Evolutionary conservation across 768 basidiomycete species (phyloP).

Genomic region (Xerocomus potaroensis): DNA sequence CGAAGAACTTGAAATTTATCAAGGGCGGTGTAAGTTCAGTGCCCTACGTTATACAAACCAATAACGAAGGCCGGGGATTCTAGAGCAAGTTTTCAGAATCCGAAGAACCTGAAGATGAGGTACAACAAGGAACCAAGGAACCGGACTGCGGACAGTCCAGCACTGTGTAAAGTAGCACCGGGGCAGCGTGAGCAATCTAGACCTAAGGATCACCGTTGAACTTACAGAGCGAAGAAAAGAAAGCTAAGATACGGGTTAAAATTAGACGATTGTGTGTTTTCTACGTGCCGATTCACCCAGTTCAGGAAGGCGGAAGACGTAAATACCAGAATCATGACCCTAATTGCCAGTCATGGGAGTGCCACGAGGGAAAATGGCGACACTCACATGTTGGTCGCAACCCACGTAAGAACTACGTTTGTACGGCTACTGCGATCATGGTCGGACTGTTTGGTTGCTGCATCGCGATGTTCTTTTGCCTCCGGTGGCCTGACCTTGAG

Average conservation of each 20-base stretch:
- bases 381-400: constrained; percentile 79
- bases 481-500: constrained; percentile 66
- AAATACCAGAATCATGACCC: constrained; percentile 69
- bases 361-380: neutral
- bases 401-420: constrained; percentile 80
- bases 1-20: neutral
- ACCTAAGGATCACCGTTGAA: neutral
- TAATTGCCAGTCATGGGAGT: constrained; percentile 19
- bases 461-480: constrained; percentile 77
- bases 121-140: constrained; percentile 79
- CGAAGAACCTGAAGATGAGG: constrained; percentile 70
- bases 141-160: constrained; percentile 75
- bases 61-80: neutral
- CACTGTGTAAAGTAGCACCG: constrained; percentile 37
- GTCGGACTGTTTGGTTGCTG: constrained; percentile 86
- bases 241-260: constrained; percentile 91
- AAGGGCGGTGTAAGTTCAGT: neutral
- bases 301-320: constrained; percentile 72
- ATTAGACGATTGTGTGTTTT: constrained; percentile 42
- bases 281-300: constrained; percentile 63
- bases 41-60: constrained; percentile 4
- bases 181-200: constrained; percentile 2
- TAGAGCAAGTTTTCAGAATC: constrained; percentile 37
- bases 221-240: constrained; percentile 65
- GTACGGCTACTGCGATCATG: constrained; percentile 80